Base-by-base conservation (phyloP, 2,329 filamentous ascomycete genomes). In the Dactylonectria estremocensis region DNA sequence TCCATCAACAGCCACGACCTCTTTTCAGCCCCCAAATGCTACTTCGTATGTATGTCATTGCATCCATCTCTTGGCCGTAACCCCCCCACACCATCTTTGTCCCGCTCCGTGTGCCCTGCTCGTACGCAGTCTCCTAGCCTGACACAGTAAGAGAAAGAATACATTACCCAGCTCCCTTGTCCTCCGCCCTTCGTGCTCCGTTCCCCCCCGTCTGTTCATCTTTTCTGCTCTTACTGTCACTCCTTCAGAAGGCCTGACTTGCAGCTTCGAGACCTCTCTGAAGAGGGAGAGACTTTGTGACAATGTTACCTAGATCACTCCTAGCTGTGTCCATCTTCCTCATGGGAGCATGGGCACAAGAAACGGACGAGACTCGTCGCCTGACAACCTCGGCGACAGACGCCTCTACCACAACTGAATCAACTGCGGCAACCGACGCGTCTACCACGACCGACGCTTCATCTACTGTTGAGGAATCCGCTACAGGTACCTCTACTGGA, bases 141-240 rank as follows among this genome's bases (percentile, higher is more conserved):
- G 57, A 49, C 53, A 48, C 45, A 40, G 52, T 22, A 57, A 56
- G 46, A 61, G 60, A 67, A 55, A 52, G 66, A 43, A 45, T 69
- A 64, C 71, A 64, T 75, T 71, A 74, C 66, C 73, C 67, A 70
- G 72, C 69, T 72, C 60, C 56, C 55, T 59, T 55, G 49, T 58
- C n/a, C 57, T 43, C n/a, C 16, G n/a, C n/a, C 18, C 58, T 64
- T 20, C 20, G 10, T 24, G 10, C 56, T 61, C 43, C 18, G 11
- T 35, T 64, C 61, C 55, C 55, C 57, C 55, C 65, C 54, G 56
- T 63, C 60, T 56, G 28, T 28, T 43, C 45, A 66, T 33, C 49
- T 49, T 65, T 49, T 49, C 18, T 63, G 59, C 50, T 61, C 43
- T 48, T 54, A 35, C 57, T 52, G 59, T 64, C 57, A 64, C 46